A percentile compares a stretch with the other conserved stretches of the same genome.
These are phyloP conservation scores for Mycosphaerella arachidis DNA, from an alignment of 2,329 filamentous ascomycete genomes.

Conservation along the genomic window DNA sequence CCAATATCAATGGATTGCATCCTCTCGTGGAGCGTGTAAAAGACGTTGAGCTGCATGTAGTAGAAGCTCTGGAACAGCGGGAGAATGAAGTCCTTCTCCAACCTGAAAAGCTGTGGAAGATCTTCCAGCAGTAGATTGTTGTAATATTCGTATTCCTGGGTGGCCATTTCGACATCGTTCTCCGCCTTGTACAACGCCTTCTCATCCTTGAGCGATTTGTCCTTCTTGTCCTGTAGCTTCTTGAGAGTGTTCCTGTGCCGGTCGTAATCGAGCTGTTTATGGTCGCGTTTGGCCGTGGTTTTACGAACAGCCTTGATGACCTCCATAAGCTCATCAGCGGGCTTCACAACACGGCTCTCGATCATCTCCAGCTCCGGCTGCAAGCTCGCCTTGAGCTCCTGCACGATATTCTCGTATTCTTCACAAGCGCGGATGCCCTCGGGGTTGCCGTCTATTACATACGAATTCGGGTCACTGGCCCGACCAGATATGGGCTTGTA, in stretches of 20 bases:
- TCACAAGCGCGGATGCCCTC: slow-evolving; percentile 94
- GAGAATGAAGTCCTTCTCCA: slow-evolving; percentile 92
- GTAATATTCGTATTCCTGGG: slow-evolving; percentile 96
- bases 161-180: slow-evolving; percentile 82
- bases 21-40: slow-evolving; percentile 95
- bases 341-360: slow-evolving; percentile 81
- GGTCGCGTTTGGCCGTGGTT: slow-evolving; percentile 79
- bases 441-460: slow-evolving; percentile 76
- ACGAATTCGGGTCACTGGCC: slow-evolving; percentile 84
- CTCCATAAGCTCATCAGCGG: slow-evolving; percentile 86
- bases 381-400: slow-evolving; percentile 82
- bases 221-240: slow-evolving; percentile 96
- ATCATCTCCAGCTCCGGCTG: slow-evolving; percentile 97
- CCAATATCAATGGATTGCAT: slow-evolving; percentile 98
- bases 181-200: slow-evolving; percentile 96
- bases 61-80: slow-evolving; percentile 98
- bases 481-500: slow-evolving; percentile 98
- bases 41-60: slow-evolving; percentile 99
- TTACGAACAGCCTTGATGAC: slow-evolving; percentile 96
- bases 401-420: slow-evolving; percentile 88
- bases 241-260: slow-evolving; percentile 77
- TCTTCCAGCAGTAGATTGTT: slow-evolving; percentile 97
- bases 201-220: slow-evolving; percentile 92
- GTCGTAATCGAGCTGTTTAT: slow-evolving; percentile 97
- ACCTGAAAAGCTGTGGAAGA: slow-evolving; percentile 79